Percentiles rank a stretch among this genome's conserved stretches.
These are phyloP conservation scores for Candida verbasci DNA, from an alignment of 805 yeast genomes.

Conservation along the genomic window DNA sequence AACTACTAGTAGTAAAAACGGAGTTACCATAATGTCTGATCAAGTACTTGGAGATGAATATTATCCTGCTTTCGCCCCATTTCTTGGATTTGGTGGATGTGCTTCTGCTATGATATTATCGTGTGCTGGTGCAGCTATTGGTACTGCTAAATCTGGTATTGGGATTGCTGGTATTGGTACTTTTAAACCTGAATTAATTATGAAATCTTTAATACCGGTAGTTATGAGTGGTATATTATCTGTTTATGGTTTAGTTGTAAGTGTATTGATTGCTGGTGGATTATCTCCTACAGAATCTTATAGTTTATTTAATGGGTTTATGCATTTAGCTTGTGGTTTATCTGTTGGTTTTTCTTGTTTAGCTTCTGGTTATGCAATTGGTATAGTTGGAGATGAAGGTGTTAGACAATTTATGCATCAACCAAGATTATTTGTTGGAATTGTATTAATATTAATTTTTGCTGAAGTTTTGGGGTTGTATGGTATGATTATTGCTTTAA, in stretches of 20 bases:
- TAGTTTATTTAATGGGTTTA: constrained; percentile 91
- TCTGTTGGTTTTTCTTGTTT: constrained; percentile 95
- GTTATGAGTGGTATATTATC: constrained; percentile 98
- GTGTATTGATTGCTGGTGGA: constrained; percentile 91
- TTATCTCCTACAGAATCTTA: constrained; percentile 74
- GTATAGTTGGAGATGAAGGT: constrained; percentile 91
- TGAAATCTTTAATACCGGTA: constrained; percentile 94
- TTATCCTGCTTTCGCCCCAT: constrained; percentile 92
- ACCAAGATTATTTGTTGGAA: constrained; percentile 84
- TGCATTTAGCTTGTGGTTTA: constrained; percentile 95
- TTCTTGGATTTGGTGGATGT: constrained; percentile 97
- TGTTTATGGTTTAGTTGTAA: constrained; percentile 94
- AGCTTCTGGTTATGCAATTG: constrained; percentile 95
- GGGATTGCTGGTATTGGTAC: constrained; percentile 99
- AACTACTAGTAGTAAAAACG: no score
- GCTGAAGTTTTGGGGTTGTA: constrained; percentile 88
- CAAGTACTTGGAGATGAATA: constrained; percentile 56
- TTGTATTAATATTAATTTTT: constrained; percentile 82
- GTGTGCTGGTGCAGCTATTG: constrained; percentile 98
- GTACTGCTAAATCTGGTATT: constrained; percentile 96
- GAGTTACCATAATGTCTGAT: constrained; percentile 15
- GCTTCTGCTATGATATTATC: constrained; percentile 87
- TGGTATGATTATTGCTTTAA: constrained; percentile 93
- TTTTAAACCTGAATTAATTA: constrained; percentile 92
- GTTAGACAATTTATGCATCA: constrained; percentile 86